These are phyloP conservation scores for Alliaria petiolata DNA, from an alignment of 345 rosid genomes.

Conservation along the genomic window DNA sequence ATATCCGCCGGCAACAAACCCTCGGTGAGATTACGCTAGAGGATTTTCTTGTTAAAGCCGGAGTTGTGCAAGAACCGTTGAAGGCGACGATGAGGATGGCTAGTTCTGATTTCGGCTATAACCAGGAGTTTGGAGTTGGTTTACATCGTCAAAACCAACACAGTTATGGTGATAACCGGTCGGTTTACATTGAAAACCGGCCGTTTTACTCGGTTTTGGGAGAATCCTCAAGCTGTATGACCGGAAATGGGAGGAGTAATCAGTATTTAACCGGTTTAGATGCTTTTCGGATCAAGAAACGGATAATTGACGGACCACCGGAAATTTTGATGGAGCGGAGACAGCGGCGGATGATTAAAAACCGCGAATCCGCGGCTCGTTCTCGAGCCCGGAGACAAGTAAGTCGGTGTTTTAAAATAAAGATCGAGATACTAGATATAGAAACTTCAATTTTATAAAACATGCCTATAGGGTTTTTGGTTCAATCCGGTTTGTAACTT, in stretches of 20 bases:
- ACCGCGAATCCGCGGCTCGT: slow-evolving; percentile 87
- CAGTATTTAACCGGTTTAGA: slow-evolving; percentile 32
- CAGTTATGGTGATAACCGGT: slow-evolving; percentile 27
- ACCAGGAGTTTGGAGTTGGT: slow-evolving; percentile 36
- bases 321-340: slow-evolving; percentile 76
- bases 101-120: slow-evolving; percentile 23
- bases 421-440: background rate
- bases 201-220: slow-evolving; percentile 35
- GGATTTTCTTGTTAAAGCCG: slow-evolving; percentile 80
- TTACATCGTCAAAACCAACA: slow-evolving; percentile 25
- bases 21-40: slow-evolving; percentile 81
- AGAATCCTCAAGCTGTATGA: slow-evolving; percentile 35
- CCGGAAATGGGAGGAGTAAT: slow-evolving; percentile 32
- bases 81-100: slow-evolving; percentile 10
- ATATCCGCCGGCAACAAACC: slow-evolving; percentile 51
- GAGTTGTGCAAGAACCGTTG: slow-evolving; percentile 59
- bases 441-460: background rate
- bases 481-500: background rate
- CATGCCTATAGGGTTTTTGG: background rate
- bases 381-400: slow-evolving; percentile 98
- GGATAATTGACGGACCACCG: slow-evolving; percentile 59
- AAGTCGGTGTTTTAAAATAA: background rate
- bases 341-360: slow-evolving; percentile 89
- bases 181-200: slow-evolving; percentile 31
- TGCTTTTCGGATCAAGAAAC: slow-evolving; percentile 41